Conservation (phyloP, 306 rosid genomes). For the Urtica urens region DNA sequence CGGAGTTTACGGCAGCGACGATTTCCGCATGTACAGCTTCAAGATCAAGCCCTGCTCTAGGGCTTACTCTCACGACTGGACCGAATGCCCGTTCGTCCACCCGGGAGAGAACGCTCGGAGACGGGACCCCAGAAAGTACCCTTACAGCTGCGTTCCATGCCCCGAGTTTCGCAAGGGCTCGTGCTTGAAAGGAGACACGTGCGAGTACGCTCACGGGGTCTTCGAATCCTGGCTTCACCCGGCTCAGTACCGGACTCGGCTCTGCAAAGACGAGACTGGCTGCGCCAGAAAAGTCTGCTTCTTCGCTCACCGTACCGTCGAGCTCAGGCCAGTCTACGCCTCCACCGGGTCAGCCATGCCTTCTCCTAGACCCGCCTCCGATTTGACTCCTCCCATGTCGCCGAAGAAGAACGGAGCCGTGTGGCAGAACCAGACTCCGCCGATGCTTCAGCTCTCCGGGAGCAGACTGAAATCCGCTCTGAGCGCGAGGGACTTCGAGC, state of each 20-base stretch:
- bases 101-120: slow-evolving; percentile 99
- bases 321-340: slow-evolving; percentile 82
- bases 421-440: slow-evolving; percentile 93
- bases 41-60: slow-evolving; percentile 99
- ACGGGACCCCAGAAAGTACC: slow-evolving; percentile 93
- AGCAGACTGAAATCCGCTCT: slow-evolving; percentile 72
- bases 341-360: slow-evolving; percentile 98
- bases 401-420: slow-evolving; percentile 67
- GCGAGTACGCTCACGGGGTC: slow-evolving; percentile 97
- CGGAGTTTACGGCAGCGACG: slow-evolving; percentile 76
- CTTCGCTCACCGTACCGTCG: slow-evolving; percentile 90
- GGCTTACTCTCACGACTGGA: slow-evolving; percentile 99
- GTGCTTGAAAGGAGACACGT: slow-evolving; percentile 78
- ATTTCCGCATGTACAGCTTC: slow-evolving; percentile 93
- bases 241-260: slow-evolving; percentile 91
- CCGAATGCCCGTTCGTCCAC: slow-evolving; percentile 96
- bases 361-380: slow-evolving; percentile 67
- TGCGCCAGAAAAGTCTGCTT: slow-evolving; percentile 88
- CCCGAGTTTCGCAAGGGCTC: slow-evolving; percentile 90
- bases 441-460: slow-evolving; percentile 78
- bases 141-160: slow-evolving; percentile 98
- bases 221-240: slow-evolving; percentile 99
- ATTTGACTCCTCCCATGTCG: slow-evolving; percentile 90
- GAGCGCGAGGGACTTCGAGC: slow-evolving; percentile 76
- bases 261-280: slow-evolving; percentile 94